Base-by-base conservation (phyloP, 352 stramenopile genomes). In the Pythium brachiatum region DNA sequence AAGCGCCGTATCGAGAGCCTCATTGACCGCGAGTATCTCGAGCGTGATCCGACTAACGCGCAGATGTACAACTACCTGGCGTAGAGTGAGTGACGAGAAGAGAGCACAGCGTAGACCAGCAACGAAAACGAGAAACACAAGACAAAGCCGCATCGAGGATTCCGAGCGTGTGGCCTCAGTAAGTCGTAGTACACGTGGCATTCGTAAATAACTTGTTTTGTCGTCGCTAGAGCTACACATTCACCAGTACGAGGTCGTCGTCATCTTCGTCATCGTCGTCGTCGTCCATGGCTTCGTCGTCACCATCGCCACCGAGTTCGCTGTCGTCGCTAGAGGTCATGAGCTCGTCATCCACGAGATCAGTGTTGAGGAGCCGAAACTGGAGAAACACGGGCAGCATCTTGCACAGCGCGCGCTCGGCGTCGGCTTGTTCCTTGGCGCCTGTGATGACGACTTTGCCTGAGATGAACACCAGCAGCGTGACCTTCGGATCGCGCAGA, bases 361-460 rank as follows among this genome's bases (percentile, higher is more conserved):
- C 48, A 23, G 66, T 53, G 16, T 39, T 20, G 25, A 31, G 53
- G 3, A 76, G 44, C 9, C 60, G 64, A 20, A 60, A 75, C 15
- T 72, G 54, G 13, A 72, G 63, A 43, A 77, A 61, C 20, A 75
- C 70, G 7, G 70, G 70, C 21, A 65, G 75, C 29, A 77, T 60
- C 31, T 66, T 75, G 50, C 66, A 74, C 6, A 77, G 36, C 20
- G 63, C 67, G 12, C 64, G 41, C 36, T 77, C 66, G 16, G 57
- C 66, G 20, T 77, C 57, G 44, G 69, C 63, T 39, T 57, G 20
- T 56, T 86, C 82, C 78, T 96, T 94, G 32, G 81, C 96, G 15
- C 96, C 96, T 1, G 94, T 99, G 60, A 99, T 85, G 8, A 99
- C 95, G n/a, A 99, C 75, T 68, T 98, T 98, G n/a, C 96, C 96